Conservation (phyloP, 148 eudicot species). For the Cornus controversa region DNA sequence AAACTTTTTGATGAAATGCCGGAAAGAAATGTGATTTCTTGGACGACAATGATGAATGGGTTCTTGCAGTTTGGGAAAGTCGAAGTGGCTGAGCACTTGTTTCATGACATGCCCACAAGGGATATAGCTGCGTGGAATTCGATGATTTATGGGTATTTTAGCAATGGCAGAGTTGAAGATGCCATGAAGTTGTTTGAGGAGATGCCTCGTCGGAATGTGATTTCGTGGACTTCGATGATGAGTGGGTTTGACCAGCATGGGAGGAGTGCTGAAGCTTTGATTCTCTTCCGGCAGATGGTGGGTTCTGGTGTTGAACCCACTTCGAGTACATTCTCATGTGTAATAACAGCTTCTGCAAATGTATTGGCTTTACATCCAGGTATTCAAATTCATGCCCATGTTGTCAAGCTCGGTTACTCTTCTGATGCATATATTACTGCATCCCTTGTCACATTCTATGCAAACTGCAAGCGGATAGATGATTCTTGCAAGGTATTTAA, state of each 20-base stretch:
- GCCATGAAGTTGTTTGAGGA: conserved; percentile 54
- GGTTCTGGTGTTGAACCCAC: conserved; percentile 40
- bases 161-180: conserved; percentile 47
- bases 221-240: conserved; percentile 87
- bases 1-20: conserved; percentile 68
- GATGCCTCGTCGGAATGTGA: conserved; percentile 62
- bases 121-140: conserved; percentile 80
- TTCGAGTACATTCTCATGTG: conserved; percentile 46
- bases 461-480: conserved; percentile 57
- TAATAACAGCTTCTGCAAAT: conserved; percentile 66
- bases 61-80: conserved; percentile 50
- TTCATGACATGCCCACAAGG: conserved; percentile 55
- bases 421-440: conserved; percentile 53
- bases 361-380: conserved; percentile 35
- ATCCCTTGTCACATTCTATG: conserved; percentile 72
- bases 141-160: conserved; percentile 73
- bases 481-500: conserved; percentile 49
- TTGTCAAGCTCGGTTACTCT: conserved; percentile 48
- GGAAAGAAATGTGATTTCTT: conserved; percentile 60
- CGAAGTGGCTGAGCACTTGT: conserved; percentile 57
- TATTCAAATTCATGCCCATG: conserved; percentile 56
- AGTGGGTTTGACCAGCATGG: conserved; percentile 81
- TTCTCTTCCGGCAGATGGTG: conserved; percentile 50
- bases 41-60: conserved; percentile 79
- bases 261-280: conserved; percentile 55